A percentile compares a stretch with the other conserved stretches of the same genome.
These are phyloP conservation scores for Didymella arachidicola DNA, from an alignment of 2,329 filamentous ascomycete genomes.

Conservation along the genomic window DNA sequence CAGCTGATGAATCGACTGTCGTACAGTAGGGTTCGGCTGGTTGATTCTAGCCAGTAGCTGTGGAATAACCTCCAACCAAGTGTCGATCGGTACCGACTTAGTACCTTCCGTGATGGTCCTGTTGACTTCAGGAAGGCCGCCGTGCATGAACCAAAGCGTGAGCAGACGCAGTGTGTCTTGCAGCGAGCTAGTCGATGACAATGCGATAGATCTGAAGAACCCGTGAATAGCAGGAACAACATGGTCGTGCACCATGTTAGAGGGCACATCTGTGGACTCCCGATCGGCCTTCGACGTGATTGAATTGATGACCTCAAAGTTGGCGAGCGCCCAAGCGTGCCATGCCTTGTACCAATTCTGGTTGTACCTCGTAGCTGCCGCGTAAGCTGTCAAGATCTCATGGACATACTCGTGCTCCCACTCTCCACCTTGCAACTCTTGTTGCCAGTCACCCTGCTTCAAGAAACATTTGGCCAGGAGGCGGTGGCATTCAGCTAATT, in stretches of 20 bases:
- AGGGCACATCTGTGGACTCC: constrained; percentile 65
- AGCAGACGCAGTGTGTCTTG: constrained; percentile 93
- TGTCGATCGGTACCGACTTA: constrained; percentile 90
- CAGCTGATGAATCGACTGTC: constrained; percentile 89
- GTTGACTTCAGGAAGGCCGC: constrained; percentile 87
- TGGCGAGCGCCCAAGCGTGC: constrained; percentile 98
- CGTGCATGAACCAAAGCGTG: constrained; percentile 96
- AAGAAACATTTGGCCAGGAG: constrained; percentile 95
- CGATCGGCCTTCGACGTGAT: constrained; percentile 72
- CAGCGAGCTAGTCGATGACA: constrained; percentile 89
- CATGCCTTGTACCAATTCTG: constrained; percentile 98
- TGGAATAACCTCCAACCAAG: constrained; percentile 97
- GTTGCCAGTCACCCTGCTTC: constrained; percentile 95
- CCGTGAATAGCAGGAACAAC: constrained; percentile 94
- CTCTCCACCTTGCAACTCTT: constrained; percentile 81
- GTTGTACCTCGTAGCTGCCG: constrained; percentile 91
- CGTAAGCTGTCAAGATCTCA: constrained; percentile 90
- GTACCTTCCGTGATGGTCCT: constrained; percentile 89
- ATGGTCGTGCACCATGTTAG: constrained; percentile 78
- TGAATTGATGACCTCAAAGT: constrained; percentile 96
- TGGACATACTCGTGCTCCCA: constrained; percentile 88
- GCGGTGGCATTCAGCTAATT: constrained; percentile 65
- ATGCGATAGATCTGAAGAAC: constrained; percentile 95
- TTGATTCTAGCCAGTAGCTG: constrained; percentile 98
- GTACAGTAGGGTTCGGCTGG: constrained; percentile 87